Base-by-base conservation (phyloP, 345 rosid genomes). In the Kernera saxatilis region DNA sequence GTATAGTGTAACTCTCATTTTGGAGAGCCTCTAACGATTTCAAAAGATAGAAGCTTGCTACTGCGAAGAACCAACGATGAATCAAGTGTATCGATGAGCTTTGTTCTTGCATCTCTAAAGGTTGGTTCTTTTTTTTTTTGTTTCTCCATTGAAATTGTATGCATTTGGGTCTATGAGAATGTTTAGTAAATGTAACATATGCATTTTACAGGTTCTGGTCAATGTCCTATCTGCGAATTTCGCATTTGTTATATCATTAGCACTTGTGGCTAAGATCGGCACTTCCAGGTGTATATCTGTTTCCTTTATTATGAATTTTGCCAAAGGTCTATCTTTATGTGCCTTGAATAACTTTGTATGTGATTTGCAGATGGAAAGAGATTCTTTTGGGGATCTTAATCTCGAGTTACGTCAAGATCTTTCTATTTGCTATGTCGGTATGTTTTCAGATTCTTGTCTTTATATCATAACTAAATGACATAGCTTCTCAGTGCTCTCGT, bases 401-500 rank as follows among this genome's bases (percentile, higher is more conserved):
- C 77, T 93, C 93, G 30, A 90, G 97, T 79, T 88, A 86, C 68
- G 78, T 84, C 79, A 90, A 86, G 92, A 78, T 88, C 75, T 81
- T 84, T 65, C 85, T 86, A 58, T 26, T 85, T 49, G 85, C 89
- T 61, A 82, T 84, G 87, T 85, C 73, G 93, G 96, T 90, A 82
- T 39, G 82, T 40, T 37, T 49, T 46, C 26, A 23, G 19, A 12
- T 6, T 36, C 67, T 46, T 45, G 30, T 17, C 61, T 53, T 52
- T 40, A 19, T 5, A 44, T 41, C 11, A 11, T 12, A 39, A 51
- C 7, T 22, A n/a, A 66, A 17, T 5, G 0, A 23, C 46, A 35
- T 50, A 27, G 50, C 10, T 41, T 43, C 35, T 68, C 11, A 13
- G 5, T 53, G 17, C 50, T 27, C 51, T 5, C 9, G 2, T 51